phyloP scores from a whole-genome alignment of 2,329 filamentous ascomycete genomes.

The Pleoardoris graminearum region DNA sequence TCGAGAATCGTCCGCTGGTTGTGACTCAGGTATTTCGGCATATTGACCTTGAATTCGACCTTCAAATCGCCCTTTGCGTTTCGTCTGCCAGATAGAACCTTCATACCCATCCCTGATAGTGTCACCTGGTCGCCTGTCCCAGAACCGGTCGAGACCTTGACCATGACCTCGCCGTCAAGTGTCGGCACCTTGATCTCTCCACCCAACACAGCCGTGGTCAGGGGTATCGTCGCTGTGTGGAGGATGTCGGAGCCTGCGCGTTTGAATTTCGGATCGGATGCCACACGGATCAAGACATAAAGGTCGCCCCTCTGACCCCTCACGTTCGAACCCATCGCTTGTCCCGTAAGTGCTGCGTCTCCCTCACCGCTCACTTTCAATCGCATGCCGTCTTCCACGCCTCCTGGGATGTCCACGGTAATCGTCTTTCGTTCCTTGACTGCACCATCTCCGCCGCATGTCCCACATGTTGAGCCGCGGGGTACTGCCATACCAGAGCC shows the following conservation, averaged over 20 bases:
- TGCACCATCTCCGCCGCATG: slow-evolving; percentile 82
- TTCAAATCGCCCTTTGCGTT: slow-evolving; percentile 77
- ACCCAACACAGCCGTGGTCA: slow-evolving; percentile 90
- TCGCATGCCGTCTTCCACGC: slow-evolving; percentile 96
- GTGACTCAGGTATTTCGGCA: slow-evolving; percentile 90
- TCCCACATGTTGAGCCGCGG: slow-evolving; percentile 76
- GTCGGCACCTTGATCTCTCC: slow-evolving; percentile 90
- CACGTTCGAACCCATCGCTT: slow-evolving; percentile 63
- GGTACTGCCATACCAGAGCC: slow-evolving; percentile 78
- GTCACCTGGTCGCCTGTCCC: slow-evolving; percentile 91
- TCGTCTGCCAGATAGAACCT: slow-evolving; percentile 69
- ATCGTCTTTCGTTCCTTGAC: slow-evolving; percentile 81
- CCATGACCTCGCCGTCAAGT: slow-evolving; percentile 83
- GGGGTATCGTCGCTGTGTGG: slow-evolving; percentile 86
- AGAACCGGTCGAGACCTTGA: slow-evolving; percentile 89
- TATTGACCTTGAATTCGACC: slow-evolving; percentile 91
- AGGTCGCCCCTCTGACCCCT: slow-evolving; percentile 80
- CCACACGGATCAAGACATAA: slow-evolving; percentile 86
- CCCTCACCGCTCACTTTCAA: slow-evolving; percentile 83
- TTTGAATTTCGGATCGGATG: slow-evolving; percentile 87
- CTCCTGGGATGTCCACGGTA: slow-evolving; percentile 87
- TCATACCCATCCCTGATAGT: slow-evolving; percentile 90
- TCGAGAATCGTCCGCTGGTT: slow-evolving; percentile 94
- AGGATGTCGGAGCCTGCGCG: slow-evolving; percentile 86
- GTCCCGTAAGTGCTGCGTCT: slow-evolving; percentile 79